Evolutionary conservation across 768 basidiomycete species (phyloP), one percentile per base, ranked within the genome.

Genomic region (Termitomyces sp.): DNA sequence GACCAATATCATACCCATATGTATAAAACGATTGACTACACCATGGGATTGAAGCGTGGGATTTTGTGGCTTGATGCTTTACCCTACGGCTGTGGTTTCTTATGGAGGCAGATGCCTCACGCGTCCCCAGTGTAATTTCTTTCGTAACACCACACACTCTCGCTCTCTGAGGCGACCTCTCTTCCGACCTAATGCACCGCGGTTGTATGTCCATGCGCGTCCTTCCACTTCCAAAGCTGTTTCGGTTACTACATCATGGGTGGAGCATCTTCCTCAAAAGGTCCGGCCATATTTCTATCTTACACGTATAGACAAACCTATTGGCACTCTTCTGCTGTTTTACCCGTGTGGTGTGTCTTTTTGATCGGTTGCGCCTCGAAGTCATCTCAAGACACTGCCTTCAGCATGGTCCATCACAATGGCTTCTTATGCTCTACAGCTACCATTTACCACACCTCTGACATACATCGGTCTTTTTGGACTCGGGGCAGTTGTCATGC

Each of bases 391-490:
- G 36, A 18, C 13, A 55, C n/a, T 59, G 36, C n/a, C 22, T 33
- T 13, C 66, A 99, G 97, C 95, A 8, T 99, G 97, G 97, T 94
- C 94, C 11, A 97, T 99, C 69, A 92, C 94, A 7, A 96, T 99
- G 92, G 94, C 94, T 0, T 87, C 92, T 2, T 96, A 95, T 67
- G 88, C 92, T 12, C 75, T 86, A 8, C 79, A 88, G 22, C 77
- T 84, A 5, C 91, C 94, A 0, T 78, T 82, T 50, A 81, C 84
- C 2, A 83, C 80, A 0, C 91, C 93, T 16, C 70, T 94, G 57
- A 87, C 84, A 18, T 96, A 94, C 69, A 78, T 93, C 51, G 76
- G 84, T 38, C 77, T 98, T 1, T 98, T 98, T 69, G 96, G 93
- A 2, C 71, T 89, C 11, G 97, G 97, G 1, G 95, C 97, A 0